A percentile compares a stretch with the other conserved stretches of the same genome.
These are phyloP conservation scores for Musa schizocarpa DNA, from an alignment of 176 grass and related monocot genomes.

Conservation along the genomic window DNA sequence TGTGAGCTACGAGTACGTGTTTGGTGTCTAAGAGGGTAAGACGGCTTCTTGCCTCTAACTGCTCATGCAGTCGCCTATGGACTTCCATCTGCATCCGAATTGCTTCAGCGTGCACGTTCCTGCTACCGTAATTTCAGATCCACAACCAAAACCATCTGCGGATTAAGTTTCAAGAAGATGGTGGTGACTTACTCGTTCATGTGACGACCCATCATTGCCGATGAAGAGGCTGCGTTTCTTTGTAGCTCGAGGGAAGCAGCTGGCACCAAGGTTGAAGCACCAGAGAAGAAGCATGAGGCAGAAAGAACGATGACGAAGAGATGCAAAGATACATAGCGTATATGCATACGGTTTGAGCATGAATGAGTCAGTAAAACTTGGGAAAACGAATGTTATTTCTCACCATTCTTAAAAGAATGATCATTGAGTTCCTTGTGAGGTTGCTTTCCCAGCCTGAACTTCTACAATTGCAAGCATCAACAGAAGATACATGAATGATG, in stretches of 20 bases:
- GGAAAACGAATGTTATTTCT: neutral
- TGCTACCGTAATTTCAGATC: conserved; percentile 31
- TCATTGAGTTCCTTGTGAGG: conserved; percentile 27
- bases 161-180: too few relatives aligned
- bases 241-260: conserved; percentile 14
- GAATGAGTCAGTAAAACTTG: neutral
- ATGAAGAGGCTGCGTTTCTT: conserved; percentile 22
- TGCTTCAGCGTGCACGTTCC: conserved; percentile 68
- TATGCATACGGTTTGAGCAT: neutral
- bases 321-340: too few relatives aligned
- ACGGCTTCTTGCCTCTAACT: conserved; percentile 56
- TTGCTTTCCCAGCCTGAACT: conserved; percentile 26
- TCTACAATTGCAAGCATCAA: neutral
- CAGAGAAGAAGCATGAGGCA: too few relatives aligned
- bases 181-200: conserved; percentile 21
- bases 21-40: too few relatives aligned
- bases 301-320: too few relatives aligned
- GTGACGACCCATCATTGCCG: conserved; percentile 15
- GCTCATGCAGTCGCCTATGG: conserved; percentile 87
- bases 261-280: too few relatives aligned
- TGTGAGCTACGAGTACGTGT: too few relatives aligned
- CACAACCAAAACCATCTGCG: too few relatives aligned
- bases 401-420: conserved; percentile 21
- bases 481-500: too few relatives aligned
- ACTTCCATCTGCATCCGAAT: conserved; percentile 96